A percentile compares a stretch with the other conserved stretches of the same genome.
Evolutionary conservation across 129 eudicot species (phyloP).

Genomic region (Escallonia herrerae): DNA sequence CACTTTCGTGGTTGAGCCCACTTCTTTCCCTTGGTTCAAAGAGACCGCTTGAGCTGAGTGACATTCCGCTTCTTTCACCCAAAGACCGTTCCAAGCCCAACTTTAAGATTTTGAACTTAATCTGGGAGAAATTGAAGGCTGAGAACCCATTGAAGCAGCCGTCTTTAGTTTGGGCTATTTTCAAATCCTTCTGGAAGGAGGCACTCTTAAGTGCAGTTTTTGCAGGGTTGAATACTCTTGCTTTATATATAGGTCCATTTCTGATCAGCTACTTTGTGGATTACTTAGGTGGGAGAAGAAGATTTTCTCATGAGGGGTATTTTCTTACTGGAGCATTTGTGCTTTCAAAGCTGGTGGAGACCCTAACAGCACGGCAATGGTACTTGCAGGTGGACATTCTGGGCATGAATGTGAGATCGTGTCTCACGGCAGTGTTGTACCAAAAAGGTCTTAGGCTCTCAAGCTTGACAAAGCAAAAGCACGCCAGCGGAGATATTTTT

Average conservation of each 20-base stretch:
- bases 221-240: constrained; percentile 65
- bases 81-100: constrained; percentile 79
- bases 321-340: constrained; percentile 76
- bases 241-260: constrained; percentile 88
- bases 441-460: constrained; percentile 75
- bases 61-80: constrained; percentile 81
- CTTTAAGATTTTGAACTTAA: constrained; percentile 56
- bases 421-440: constrained; percentile 88
- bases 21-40: constrained; percentile 70
- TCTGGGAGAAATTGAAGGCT: constrained; percentile 78
- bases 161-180: constrained; percentile 79
- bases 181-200: constrained; percentile 75
- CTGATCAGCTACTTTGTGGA: constrained; percentile 88
- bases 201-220: constrained; percentile 75
- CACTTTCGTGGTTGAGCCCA: constrained; percentile 82
- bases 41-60: constrained; percentile 80
- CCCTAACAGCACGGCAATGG: constrained; percentile 82
- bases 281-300: constrained; percentile 58
- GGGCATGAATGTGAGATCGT: constrained; percentile 90
- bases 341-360: constrained; percentile 75
- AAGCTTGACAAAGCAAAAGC: constrained; percentile 71
- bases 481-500: constrained; percentile 88
- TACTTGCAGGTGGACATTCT: constrained; percentile 87
- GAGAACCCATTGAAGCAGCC: constrained; percentile 37
- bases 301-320: constrained; percentile 69